phyloP scores from a whole-genome alignment of 2,329 filamentous ascomycete species.

The Eurotiales sp. region DNA sequence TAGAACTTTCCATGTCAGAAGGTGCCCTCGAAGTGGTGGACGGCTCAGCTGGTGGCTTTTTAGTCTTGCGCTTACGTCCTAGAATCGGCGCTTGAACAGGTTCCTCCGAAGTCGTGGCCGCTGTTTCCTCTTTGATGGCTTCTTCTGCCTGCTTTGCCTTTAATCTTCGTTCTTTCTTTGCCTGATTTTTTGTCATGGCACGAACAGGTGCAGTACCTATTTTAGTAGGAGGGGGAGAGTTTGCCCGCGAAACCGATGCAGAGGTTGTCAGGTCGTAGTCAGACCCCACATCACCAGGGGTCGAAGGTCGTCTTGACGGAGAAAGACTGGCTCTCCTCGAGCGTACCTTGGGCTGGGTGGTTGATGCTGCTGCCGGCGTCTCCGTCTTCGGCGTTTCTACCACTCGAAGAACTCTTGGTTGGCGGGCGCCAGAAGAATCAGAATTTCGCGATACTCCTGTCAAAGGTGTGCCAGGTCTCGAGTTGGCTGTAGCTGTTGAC shows the following conservation, averaged over 20 bases:
- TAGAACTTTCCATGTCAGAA: conserved; percentile 13
- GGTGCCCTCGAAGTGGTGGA: background rate
- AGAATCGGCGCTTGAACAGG: conserved; percentile 60
- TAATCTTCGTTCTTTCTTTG: conserved; percentile 56
- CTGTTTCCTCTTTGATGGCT: conserved; percentile 40
- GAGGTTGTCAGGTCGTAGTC: conserved; percentile 58
- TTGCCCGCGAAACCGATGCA: conserved; percentile 57
- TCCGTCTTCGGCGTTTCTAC: conserved; percentile 55
- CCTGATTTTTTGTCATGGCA: conserved; percentile 59
- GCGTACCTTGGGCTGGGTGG: conserved; percentile 28
- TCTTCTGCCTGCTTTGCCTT: conserved; percentile 47
- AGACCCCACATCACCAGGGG: conserved; percentile 57
- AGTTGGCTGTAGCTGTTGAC: conserved; percentile 23
- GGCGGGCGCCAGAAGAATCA: conserved; percentile 36
- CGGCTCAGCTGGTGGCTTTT: conserved; percentile 38
- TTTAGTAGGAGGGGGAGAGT: conserved; percentile 52
- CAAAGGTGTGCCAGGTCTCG: conserved; percentile 49
- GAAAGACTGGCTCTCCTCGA: conserved; percentile 44
- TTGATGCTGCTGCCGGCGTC: conserved; percentile 28
- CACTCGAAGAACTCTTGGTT: conserved; percentile 54
- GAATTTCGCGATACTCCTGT: conserved; percentile 35
- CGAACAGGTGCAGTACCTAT: conserved; percentile 59
- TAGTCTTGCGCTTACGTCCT: conserved; percentile 59
- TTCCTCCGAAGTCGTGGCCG: conserved; percentile 34
- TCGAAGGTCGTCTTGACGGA: conserved; percentile 57